A percentile compares a stretch with the other conserved stretches of the same genome.
Evolutionary conservation across 345 rosid species (phyloP).

Genomic region (sweet orange (Citrus sinensis)): DNA sequence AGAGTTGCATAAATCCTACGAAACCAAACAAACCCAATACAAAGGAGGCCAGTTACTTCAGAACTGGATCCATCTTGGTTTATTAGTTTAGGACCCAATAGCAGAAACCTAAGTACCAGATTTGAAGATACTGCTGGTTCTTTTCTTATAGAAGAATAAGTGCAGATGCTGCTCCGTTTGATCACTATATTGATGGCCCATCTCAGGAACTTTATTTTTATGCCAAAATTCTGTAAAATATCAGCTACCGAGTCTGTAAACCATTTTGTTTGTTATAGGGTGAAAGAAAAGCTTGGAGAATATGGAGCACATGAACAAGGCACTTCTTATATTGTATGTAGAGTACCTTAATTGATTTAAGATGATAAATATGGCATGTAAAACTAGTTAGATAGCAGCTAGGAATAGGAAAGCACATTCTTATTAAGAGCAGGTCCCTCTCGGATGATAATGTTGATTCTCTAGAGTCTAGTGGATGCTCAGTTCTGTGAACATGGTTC

Average conservation of each 20-base stretch:
- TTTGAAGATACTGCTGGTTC: neutral
- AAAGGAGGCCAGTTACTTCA: neutral
- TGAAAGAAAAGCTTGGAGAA: neutral
- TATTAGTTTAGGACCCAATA: neutral
- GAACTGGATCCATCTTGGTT: neutral
- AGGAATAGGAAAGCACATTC: neutral
- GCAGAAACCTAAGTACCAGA: neutral
- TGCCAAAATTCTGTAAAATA: neutral
- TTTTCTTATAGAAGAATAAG: neutral
- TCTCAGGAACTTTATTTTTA: neutral
- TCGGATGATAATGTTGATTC: neutral
- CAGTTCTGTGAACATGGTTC: neutral
- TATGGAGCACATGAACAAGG: neutral
- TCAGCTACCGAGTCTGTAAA: neutral
- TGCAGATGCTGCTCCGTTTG: constrained; percentile 8
- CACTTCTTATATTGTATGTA: neutral
- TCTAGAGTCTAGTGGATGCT: neutral
- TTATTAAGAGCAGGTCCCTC: neutral
- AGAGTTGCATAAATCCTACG: neutral
- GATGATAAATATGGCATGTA: neutral
- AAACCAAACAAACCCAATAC: neutral
- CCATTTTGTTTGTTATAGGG: neutral
- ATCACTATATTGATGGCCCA: neutral
- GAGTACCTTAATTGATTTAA: neutral
- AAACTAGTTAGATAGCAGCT: neutral